Percentiles rank a stretch among this genome's conserved stretches.
These are phyloP conservation scores for Phialophora expanda DNA, from an alignment of 2,329 filamentous ascomycete species.

Conservation along the genomic window DNA sequence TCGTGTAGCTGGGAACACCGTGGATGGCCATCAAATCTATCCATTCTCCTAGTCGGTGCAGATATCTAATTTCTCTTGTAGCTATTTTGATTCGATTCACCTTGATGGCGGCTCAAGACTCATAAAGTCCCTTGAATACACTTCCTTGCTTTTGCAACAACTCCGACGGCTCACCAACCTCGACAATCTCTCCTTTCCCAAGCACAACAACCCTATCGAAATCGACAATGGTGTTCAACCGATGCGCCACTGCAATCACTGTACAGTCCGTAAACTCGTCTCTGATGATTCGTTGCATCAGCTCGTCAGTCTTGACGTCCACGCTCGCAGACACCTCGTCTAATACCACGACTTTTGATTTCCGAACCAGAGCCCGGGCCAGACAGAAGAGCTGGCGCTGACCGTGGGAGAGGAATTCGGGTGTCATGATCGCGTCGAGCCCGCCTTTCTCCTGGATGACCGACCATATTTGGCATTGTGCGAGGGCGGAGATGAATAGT, in stretches of 20 bases:
- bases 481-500: conserved; percentile 47
- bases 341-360: conserved; percentile 51
- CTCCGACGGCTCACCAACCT: conserved; percentile 39
- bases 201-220: conserved; percentile 65
- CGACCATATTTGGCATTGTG: conserved; percentile 47
- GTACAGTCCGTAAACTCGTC: conserved; percentile 62
- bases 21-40: not conserved
- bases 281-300: conserved; percentile 63
- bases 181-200: conserved; percentile 43
- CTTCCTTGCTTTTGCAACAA: conserved; percentile 42
- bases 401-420: conserved; percentile 60
- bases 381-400: conserved; percentile 70
- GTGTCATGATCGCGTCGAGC: conserved; percentile 52
- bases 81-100: not conserved
- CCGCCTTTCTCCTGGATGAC: conserved; percentile 48
- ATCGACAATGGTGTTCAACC: conserved; percentile 65
- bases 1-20: not conserved
- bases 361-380: conserved; percentile 62
- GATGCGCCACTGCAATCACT: conserved; percentile 63
- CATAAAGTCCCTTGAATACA: conserved; percentile 40
- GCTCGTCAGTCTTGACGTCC: conserved; percentile 62
- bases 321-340: conserved; percentile 57
- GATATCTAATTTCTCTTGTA: not conserved
- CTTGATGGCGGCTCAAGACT: not conserved
- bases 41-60: not conserved